Base-by-base conservation (phyloP, 768 basidiomycete genomes). In the Suillus variegatus region DNA sequence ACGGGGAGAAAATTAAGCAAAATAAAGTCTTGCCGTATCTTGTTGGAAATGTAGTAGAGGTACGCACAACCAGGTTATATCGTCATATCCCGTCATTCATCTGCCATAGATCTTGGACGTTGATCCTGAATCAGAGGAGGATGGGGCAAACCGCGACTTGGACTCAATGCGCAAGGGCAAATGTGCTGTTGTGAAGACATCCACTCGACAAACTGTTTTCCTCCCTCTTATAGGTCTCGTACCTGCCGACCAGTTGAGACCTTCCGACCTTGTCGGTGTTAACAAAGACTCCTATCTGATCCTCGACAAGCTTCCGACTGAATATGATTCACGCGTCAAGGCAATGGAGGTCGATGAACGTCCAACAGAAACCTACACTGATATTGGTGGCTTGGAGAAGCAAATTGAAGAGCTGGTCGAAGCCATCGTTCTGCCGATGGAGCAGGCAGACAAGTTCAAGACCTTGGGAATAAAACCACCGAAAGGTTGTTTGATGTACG, bases 261-360 rank as follows among this genome's bases (percentile, higher is more conserved):
- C 97, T 4, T 85, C 92, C 52, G 97, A 99, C 79, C 88, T 99
- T 57, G 96, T 99, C 70, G 97, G 97, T 68, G 97, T 99, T 60
- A 99, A 99, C 83, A 99, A 99, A 78, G 97, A 99, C 76, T 99
- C 97, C 12, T 99, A 99, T 75, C 90, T 99, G 69, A 88, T 99
- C 41, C 86, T 99, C 44, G 97, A 99, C 77, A 96, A 90, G 4
- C 86, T 99, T 28, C 97, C 97, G 4, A 93, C 92, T 32, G 97
- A 99, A 81, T 99, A 95, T 73, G 97, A 99, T 77, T 95, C 95
- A 43, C 89, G 97, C 55, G 97, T 99, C 32, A 99, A 98, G 78
- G 97, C 97, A 10, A 99, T 99, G 97, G 97, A 99, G 74, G 97
- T 99, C 1, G 97, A 99, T 70, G 97, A 99, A 76, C 85, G 95